phyloP scores from a whole-genome alignment of 352 stramenopile genomes.

The Pythium phragmitis region DNA sequence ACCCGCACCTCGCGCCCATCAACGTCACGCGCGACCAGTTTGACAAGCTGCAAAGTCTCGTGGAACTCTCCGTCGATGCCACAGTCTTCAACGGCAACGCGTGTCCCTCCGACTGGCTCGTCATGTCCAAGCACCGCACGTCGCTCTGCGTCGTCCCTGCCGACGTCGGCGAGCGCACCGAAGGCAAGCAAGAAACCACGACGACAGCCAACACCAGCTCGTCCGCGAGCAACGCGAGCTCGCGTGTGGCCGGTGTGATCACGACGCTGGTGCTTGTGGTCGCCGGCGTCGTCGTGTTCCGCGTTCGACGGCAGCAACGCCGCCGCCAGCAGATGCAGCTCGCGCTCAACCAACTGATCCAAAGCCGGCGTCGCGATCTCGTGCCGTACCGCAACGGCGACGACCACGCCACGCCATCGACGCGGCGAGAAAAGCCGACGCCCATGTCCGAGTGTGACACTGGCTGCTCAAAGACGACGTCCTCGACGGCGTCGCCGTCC shows the following conservation, averaged over 20 bases:
- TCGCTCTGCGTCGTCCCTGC: not conserved
- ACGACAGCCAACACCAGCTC: not conserved
- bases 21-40: slow-evolving; percentile 11
- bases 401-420: not conserved
- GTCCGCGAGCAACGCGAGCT: not conserved
- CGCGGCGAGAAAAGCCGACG: not conserved
- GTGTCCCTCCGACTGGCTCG: slow-evolving; percentile 1
- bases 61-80: slow-evolving; percentile 2
- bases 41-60: slow-evolving; percentile 1
- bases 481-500: not conserved
- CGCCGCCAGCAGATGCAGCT: not conserved
- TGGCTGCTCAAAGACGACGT: not conserved
- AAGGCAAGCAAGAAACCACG: not conserved
- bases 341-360: not conserved
- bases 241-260: slow-evolving; percentile 3
- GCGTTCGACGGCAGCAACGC: not conserved
- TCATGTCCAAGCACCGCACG: slow-evolving; percentile 1
- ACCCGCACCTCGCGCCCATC: slow-evolving; percentile 5
- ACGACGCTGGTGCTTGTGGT: slow-evolving; percentile 7
- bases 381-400: not conserved
- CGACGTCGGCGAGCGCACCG: not conserved
- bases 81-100: not conserved
- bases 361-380: not conserved
- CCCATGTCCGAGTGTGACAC: not conserved
- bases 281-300: not conserved